Evolutionary conservation across 257 asterid species (phyloP), one percentile per base, ranked within the genome.

Genomic region (Fraxinus anomala): DNA sequence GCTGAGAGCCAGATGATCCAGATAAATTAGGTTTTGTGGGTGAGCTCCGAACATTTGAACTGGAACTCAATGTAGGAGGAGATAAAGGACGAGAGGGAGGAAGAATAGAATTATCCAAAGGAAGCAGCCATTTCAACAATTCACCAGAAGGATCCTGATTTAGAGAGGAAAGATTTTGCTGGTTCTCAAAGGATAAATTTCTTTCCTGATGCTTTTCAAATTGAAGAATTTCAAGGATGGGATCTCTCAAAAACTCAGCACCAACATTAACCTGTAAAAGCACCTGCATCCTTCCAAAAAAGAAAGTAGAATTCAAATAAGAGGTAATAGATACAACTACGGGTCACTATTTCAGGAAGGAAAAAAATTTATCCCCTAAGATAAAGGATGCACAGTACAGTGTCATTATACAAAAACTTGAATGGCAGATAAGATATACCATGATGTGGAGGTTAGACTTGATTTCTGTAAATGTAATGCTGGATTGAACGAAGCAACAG

Each of bases 271-370:
- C 87, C 85, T 93, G 98, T 92, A 96, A 94, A 84, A 93, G 96
- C 80, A 96, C 96, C 99, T 96, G 99, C 96, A 92, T 89, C 93
- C 97, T 92, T 94, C 97, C 99, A 86, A 83, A 86, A 87, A 93
- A 85, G 79, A 90, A 87, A 82, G 85, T 81, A 77, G 79, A 85
- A 87, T 79, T 85, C 89, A 91, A 80, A 86, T 90, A 87, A 86
- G 85, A 72, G 78, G 85, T 59, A 74, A 73, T 72, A 70, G 81
- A 80, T 56, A 72, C 68, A 74, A 40, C 66, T 70, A 70, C 82
- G 75, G 75, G 65, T 68, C 63, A 79, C 44, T 14, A 63, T 36
- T 33, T 19, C 61, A 76, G 42, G 70, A 75, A 42, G 51, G 13
- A 14, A 42, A 42, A 42, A 33, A 73, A 73, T 63, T 40, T 37